Evolutionary conservation across 2,329 filamentous ascomycete genomes (phyloP).

Genomic region (Sordariomycetes sp.): DNA sequence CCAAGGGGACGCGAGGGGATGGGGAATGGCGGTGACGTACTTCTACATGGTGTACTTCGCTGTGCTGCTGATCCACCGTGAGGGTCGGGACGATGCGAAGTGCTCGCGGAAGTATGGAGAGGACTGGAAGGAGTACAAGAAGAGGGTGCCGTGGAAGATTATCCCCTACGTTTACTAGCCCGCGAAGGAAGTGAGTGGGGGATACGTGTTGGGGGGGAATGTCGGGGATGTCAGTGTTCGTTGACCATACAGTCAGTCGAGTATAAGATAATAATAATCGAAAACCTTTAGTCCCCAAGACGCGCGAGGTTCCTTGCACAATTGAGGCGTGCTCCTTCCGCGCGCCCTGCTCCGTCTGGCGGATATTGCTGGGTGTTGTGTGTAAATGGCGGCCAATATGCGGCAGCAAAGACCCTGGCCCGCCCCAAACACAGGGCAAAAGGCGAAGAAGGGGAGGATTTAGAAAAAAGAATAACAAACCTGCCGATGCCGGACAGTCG

Average conservation of each 20-base stretch:
- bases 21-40: conserved; percentile 83
- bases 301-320: too few relatives aligned
- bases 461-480: too few relatives aligned
- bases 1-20: conserved; percentile 64
- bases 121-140: conserved; percentile 85
- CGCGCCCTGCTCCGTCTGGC: too few relatives aligned
- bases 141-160: conserved; percentile 71
- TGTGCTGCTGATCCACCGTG: conserved; percentile 74
- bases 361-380: too few relatives aligned
- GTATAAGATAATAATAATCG: neutral
- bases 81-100: conserved; percentile 81
- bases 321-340: too few relatives aligned
- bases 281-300: too few relatives aligned
- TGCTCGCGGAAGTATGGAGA: conserved; percentile 83
- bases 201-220: neutral
- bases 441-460: too few relatives aligned
- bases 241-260: neutral
- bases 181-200: neutral
- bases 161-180: conserved; percentile 71
- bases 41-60: conserved; percentile 94
- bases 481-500: too few relatives aligned
- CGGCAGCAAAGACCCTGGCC: too few relatives aligned
- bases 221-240: neutral
- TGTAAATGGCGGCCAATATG: too few relatives aligned
- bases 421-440: too few relatives aligned